These are phyloP conservation scores for Calonectria pseudoturangicola DNA, from an alignment of 2,329 filamentous ascomycete genomes.

Conservation along the genomic window DNA sequence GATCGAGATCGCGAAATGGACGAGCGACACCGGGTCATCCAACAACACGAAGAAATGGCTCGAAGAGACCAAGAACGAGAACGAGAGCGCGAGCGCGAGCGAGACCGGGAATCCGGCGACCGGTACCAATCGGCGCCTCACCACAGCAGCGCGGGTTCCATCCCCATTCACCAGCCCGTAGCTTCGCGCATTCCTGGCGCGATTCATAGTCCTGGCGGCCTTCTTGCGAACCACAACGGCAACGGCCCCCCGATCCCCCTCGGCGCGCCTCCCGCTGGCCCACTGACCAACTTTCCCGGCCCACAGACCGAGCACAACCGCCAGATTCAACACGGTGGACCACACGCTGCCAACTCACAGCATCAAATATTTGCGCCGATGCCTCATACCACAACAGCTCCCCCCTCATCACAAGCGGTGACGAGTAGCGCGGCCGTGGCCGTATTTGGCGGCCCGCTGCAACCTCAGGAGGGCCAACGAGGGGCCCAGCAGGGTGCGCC, in stretches of 20 bases:
- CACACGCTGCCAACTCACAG: slow-evolving; percentile 66
- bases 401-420: slow-evolving; percentile 73
- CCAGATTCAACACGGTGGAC: slow-evolving; percentile 70
- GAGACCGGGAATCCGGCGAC: slow-evolving; percentile 80
- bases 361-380: slow-evolving; percentile 76
- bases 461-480: slow-evolving; percentile 78
- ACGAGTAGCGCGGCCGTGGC: slow-evolving; percentile 74
- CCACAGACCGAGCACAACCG: slow-evolving; percentile 72
- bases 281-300: slow-evolving; percentile 72
- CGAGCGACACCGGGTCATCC: slow-evolving; percentile 67
- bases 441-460: slow-evolving; percentile 82
- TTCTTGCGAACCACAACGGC: slow-evolving; percentile 84
- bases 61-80: slow-evolving; percentile 69
- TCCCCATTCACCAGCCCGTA: slow-evolving; percentile 95
- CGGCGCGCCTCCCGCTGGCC: slow-evolving; percentile 69
- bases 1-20: slow-evolving; percentile 70
- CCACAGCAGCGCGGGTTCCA: slow-evolving; percentile 90
- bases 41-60: slow-evolving; percentile 69
- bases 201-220: slow-evolving; percentile 93
- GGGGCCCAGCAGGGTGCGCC: slow-evolving; percentile 65
- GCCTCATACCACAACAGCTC: slow-evolving; percentile 69
- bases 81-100: slow-evolving; percentile 71
- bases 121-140: slow-evolving; percentile 82
- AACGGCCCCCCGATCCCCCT: slow-evolving; percentile 72
- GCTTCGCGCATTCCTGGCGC: slow-evolving; percentile 86